Conservation (phyloP, 2,329 filamentous ascomycete genomes). For the Diaporthe amygdali region DNA sequence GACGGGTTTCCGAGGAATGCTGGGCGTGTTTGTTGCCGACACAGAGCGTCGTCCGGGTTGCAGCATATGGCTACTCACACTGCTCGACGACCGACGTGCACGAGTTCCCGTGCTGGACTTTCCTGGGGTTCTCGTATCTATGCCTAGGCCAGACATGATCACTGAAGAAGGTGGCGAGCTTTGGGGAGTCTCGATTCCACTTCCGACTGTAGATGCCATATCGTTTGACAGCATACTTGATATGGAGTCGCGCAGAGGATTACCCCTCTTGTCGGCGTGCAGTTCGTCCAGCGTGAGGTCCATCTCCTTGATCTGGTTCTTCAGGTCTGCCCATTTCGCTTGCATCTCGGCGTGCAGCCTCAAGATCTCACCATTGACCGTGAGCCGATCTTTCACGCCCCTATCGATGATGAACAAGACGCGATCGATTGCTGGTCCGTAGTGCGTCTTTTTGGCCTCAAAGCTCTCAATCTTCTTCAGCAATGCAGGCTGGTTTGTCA, state of each 20-base stretch:
- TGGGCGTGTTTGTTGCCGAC: conserved; percentile 49
- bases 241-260: conserved; percentile 88
- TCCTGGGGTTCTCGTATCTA: conserved; percentile 28
- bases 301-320: conserved; percentile 77
- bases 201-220: conserved; percentile 68
- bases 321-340: conserved; percentile 78
- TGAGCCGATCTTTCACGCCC: conserved; percentile 93
- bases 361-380: conserved; percentile 94
- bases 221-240: conserved; percentile 91
- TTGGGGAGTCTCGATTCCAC: conserved; percentile 72
- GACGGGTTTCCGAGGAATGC: conserved; percentile 46
- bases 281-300: conserved; percentile 78
- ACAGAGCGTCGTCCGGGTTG: conserved; percentile 53
- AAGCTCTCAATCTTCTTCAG: conserved; percentile 90
- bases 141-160: conserved; percentile 61
- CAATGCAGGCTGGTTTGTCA: conserved; percentile 73
- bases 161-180: conserved; percentile 69
- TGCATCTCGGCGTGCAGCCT: conserved; percentile 86
- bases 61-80: conserved; percentile 48
- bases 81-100: conserved; percentile 50
- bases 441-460: conserved; percentile 93
- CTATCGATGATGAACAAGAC: conserved; percentile 93
- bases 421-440: conserved; percentile 89
- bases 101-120: conserved; percentile 42
- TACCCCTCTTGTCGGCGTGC: conserved; percentile 64